phyloP scores from a whole-genome alignment of 2,329 filamentous ascomycete genomes.

The Colletotrichum graminicola region DNA sequence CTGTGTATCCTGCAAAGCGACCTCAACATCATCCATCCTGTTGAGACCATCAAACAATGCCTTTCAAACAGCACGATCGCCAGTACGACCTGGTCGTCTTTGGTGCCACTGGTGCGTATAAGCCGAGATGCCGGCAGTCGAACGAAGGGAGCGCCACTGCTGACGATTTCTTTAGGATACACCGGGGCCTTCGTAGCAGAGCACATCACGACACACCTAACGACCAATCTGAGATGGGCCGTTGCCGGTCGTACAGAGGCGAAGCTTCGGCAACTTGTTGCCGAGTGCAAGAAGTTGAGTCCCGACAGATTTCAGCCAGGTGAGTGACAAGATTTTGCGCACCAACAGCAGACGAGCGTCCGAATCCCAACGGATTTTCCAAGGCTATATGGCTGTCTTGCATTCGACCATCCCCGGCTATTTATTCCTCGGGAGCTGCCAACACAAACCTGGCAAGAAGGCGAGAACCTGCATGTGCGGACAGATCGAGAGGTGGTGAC shows the following conservation, averaged over 20 bases:
- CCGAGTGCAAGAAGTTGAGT: conserved; percentile 75
- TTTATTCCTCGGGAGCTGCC: background rate
- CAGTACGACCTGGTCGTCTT: conserved; percentile 70
- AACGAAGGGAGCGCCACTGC: background rate
- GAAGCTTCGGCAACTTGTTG: conserved; percentile 78
- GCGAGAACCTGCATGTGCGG: background rate
- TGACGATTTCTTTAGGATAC: conserved; percentile 70
- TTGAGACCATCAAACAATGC: conserved; percentile 51
- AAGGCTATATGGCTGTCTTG: conserved; percentile 1
- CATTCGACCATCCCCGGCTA: background rate
- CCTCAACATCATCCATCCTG: background rate
- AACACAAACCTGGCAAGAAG: background rate
- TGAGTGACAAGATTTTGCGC: conserved; percentile 53
- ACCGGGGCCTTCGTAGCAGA: conserved; percentile 84
- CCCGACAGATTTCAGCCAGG: conserved; percentile 78
- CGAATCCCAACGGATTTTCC: conserved; percentile 1
- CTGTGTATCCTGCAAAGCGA: background rate
- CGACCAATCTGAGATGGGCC: conserved; percentile 87
- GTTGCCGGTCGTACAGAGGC: conserved; percentile 83
- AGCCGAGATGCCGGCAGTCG: conserved; percentile 3
- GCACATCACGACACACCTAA: conserved; percentile 77
- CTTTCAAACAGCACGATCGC: conserved; percentile 62
- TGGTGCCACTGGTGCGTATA: conserved; percentile 65
- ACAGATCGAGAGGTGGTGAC: background rate
- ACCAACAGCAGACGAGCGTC: conserved; percentile 17